phyloP scores from a whole-genome alignment of 345 rosid species.

The Cardamine occulta region DNA sequence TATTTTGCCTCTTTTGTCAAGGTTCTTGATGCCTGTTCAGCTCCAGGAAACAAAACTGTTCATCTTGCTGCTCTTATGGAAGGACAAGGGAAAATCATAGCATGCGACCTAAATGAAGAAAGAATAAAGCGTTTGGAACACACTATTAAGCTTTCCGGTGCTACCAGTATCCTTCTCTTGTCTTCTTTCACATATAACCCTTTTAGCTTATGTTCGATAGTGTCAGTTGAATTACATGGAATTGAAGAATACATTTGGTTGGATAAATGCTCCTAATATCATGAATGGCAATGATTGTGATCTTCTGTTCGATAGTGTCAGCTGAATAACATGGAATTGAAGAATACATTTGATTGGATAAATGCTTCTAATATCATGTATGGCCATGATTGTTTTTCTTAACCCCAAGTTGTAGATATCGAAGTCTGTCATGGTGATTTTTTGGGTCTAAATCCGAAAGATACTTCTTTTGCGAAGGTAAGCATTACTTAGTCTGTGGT shows the following conservation, averaged over 20 bases:
- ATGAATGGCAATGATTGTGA: constrained; percentile 5
- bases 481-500: constrained; percentile 7
- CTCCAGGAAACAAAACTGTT: constrained; percentile 97
- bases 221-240: constrained; percentile 5
- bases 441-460: constrained; percentile 65
- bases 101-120: constrained; percentile 78
- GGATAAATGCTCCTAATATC: neutral
- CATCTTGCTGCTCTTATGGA: constrained; percentile 94
- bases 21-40: constrained; percentile 98
- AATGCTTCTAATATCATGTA: constrained; percentile 1
- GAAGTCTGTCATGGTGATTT: constrained; percentile 60
- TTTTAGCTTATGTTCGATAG: constrained; percentile 17
- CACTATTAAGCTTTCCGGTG: constrained; percentile 80
- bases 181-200: constrained; percentile 7
- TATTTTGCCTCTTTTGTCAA: constrained; percentile 45
- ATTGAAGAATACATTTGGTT: neutral
- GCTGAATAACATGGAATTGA: neutral
- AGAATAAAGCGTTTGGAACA: constrained; percentile 71
- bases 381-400: constrained; percentile 40
- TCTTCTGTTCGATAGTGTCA: constrained; percentile 14
- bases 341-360: neutral
- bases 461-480: constrained; percentile 67
- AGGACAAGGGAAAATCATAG: constrained; percentile 75
- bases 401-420: constrained; percentile 52
- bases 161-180: constrained; percentile 72